phyloP scores from a whole-genome alignment of 2,329 filamentous ascomycete genomes.

The Apiospora marii region DNA sequence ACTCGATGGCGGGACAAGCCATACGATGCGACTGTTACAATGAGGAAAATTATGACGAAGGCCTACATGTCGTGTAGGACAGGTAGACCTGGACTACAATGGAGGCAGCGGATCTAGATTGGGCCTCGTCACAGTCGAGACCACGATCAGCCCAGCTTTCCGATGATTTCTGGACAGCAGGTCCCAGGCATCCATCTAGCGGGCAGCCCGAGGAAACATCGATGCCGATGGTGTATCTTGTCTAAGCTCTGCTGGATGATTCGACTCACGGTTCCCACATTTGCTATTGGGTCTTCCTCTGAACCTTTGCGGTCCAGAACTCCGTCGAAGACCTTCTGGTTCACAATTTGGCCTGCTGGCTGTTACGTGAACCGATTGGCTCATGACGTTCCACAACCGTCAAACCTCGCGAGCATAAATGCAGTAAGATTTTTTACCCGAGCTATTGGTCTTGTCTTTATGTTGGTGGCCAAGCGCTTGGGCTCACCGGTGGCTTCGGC shows the following conservation, averaged over 20 bases:
- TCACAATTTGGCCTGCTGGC: background rate
- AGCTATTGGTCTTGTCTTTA: background rate
- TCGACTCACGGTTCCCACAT: background rate
- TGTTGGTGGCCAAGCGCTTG: background rate
- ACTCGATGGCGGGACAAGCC: background rate
- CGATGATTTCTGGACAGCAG: background rate
- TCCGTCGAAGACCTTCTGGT: background rate
- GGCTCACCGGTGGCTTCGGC: background rate
- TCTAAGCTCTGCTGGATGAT: background rate
- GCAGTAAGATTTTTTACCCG: background rate
- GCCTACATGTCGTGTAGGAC: conserved; percentile 4
- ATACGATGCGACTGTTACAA: conserved; percentile 7
- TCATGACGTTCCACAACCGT: background rate
- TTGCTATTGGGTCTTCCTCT: too few species aligned
- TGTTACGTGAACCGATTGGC: background rate
- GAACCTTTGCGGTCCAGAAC: background rate
- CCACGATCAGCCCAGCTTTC: background rate
- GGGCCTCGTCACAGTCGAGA: background rate
- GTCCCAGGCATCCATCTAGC: background rate
- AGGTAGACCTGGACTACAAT: background rate
- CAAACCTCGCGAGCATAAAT: background rate
- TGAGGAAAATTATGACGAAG: conserved; percentile 15
- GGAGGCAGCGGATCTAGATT: background rate
- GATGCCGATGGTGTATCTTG: background rate
- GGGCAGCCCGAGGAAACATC: background rate